Conservation (phyloP, 768 basidiomycete species). For the Lactarius tabidus region DNA sequence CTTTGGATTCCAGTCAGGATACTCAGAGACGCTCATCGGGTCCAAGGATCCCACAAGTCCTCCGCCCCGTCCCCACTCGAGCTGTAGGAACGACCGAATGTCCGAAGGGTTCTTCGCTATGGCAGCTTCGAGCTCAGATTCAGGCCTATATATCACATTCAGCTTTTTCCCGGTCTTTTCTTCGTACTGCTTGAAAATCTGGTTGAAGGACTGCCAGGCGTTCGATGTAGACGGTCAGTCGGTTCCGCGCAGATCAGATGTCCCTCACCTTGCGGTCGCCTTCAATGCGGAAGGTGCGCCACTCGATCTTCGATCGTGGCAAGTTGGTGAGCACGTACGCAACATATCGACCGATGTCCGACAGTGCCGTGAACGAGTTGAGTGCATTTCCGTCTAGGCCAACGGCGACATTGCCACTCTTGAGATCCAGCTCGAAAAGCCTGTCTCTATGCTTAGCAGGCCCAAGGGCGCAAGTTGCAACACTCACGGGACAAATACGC, state of each 20-base stretch:
- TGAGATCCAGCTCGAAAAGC: conserved; percentile 14
- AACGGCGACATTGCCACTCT: conserved; percentile 17
- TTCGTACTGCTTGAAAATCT: conserved; percentile 23
- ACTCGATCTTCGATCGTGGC: conserved; percentile 15
- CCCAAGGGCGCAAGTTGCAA: neutral
- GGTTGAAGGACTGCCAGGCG: conserved; percentile 21
- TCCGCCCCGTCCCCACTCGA: conserved; percentile 16
- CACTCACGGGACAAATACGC: conserved; percentile 15
- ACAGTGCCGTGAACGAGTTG: conserved; percentile 23
- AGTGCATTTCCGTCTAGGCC: conserved; percentile 21
- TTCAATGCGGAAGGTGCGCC: conserved; percentile 22
- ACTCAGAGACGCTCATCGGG: conserved; percentile 14
- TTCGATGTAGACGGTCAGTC: neutral
- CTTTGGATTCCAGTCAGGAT: conserved; percentile 26
- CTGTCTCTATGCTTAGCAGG: conserved; percentile 3
- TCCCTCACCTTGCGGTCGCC: conserved; percentile 22
- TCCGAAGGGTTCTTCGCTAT: conserved; percentile 12
- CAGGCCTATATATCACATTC: conserved; percentile 13
- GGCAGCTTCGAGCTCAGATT: conserved; percentile 19
- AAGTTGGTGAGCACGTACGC: conserved; percentile 24
- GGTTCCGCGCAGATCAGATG: neutral
- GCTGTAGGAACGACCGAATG: conserved; percentile 1
- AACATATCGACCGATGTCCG: conserved; percentile 26
- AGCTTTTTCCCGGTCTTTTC: conserved; percentile 22
- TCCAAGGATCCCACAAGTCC: conserved; percentile 15